Evolutionary conservation across 208 protist species (phyloP).

Genomic region (Trypanosoma cruzi): DNA sequence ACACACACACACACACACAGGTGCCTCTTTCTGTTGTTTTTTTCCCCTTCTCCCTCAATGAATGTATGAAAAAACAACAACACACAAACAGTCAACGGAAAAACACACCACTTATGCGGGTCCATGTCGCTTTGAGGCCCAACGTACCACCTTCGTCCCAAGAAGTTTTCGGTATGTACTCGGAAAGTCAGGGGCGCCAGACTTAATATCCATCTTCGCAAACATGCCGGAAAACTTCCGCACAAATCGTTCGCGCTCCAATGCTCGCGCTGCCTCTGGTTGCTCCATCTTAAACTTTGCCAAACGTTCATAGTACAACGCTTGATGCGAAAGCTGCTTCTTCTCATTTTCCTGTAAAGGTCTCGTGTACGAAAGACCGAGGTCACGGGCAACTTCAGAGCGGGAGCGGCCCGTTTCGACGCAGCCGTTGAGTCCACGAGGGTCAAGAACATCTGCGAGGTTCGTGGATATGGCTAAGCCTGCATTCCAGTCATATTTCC

Average conservation of each 20-base stretch:
- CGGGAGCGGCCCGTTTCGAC: constrained; percentile 92
- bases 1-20: background rate
- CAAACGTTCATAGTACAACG: constrained; percentile 89
- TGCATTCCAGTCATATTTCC: constrained; percentile 91
- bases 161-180: constrained; percentile 87
- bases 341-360: constrained; percentile 90
- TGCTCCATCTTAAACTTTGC: constrained; percentile 93
- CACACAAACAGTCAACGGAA: constrained; percentile 12
- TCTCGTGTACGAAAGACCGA: constrained; percentile 89
- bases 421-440: constrained; percentile 88
- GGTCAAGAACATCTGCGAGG: constrained; percentile 84
- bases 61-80: constrained; percentile 11
- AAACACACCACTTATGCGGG: constrained; percentile 51
- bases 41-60: background rate
- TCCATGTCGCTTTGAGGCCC: constrained; percentile 90
- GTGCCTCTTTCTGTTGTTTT: background rate
- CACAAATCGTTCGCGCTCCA: constrained; percentile 87
- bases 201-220: constrained; percentile 86
- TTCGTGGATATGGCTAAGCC: constrained; percentile 88
- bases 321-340: constrained; percentile 89
- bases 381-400: constrained; percentile 88
- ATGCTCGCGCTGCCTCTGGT: constrained; percentile 79
- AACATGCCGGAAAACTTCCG: constrained; percentile 93
- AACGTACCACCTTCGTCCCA: constrained; percentile 86
- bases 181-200: constrained; percentile 83